These are phyloP conservation scores for Oryza officinalis DNA, from an alignment of 176 grass and related monocot species.

Conservation along the genomic window DNA sequence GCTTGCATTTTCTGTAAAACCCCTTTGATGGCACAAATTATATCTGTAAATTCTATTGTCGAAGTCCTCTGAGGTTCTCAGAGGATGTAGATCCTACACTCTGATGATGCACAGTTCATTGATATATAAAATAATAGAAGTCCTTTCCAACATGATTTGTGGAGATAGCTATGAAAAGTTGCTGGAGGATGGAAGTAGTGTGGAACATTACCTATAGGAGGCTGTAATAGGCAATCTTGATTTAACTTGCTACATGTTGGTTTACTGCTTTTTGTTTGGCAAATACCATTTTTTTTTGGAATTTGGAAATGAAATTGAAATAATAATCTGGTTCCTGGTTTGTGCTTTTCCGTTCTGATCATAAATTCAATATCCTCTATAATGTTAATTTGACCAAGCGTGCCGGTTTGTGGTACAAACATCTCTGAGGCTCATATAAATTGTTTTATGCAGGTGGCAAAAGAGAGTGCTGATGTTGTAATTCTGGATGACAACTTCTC, in stretches of 20 bases:
- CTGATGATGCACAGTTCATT: background rate
- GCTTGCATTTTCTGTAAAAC: background rate
- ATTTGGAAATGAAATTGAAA: background rate
- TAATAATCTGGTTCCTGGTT: background rate
- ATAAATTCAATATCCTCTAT: slow-evolving; percentile 14
- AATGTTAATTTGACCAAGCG: slow-evolving; percentile 7
- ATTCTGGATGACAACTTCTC: slow-evolving; percentile 96
- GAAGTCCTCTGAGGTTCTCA: background rate
- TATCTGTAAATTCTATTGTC: slow-evolving; percentile 5
- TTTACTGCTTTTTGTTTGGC: background rate
- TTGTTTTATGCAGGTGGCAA: slow-evolving; percentile 69
- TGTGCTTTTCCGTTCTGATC: background rate
- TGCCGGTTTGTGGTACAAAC: background rate
- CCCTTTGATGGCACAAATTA: background rate
- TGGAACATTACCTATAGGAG: background rate
- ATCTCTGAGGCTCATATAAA: slow-evolving; percentile 30
- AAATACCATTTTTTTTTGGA: background rate
- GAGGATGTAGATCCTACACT: background rate
- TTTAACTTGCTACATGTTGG: background rate
- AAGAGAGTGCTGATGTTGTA: slow-evolving; percentile 92
- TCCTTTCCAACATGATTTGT: background rate
- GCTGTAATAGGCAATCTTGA: background rate
- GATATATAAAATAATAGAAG: background rate
- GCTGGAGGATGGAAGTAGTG: background rate
- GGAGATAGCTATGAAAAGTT: background rate